These are phyloP conservation scores for Boletus tomentosulus DNA, from an alignment of 768 basidiomycete species.

Conservation along the genomic window DNA sequence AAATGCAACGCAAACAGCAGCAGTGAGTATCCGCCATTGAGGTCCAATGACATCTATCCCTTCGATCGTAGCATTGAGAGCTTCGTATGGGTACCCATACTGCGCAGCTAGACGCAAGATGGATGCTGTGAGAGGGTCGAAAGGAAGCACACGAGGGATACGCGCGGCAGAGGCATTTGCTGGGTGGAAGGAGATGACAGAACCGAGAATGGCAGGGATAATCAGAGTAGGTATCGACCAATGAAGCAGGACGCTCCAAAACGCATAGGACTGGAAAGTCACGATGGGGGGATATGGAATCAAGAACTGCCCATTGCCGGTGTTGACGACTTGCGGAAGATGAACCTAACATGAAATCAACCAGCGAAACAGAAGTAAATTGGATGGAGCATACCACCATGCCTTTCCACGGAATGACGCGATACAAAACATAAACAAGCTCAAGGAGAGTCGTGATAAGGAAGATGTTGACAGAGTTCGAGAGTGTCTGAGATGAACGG, in stretches of 20 bases:
- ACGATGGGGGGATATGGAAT: constrained; percentile 48
- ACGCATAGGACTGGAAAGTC: constrained; percentile 42
- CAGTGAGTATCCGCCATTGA: constrained; percentile 52
- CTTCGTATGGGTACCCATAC: constrained; percentile 50
- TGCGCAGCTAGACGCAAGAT: constrained; percentile 62
- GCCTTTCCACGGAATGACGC: constrained; percentile 51
- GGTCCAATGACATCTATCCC: constrained; percentile 54
- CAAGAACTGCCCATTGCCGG: constrained; percentile 13
- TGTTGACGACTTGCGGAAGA: constrained; percentile 8
- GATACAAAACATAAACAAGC: constrained; percentile 47
- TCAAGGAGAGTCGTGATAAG: constrained; percentile 51
- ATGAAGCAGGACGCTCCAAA: constrained; percentile 54
- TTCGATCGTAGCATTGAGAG: constrained; percentile 17
- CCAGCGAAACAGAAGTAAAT: background rate
- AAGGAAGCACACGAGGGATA: constrained; percentile 24
- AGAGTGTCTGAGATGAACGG: constrained; percentile 45
- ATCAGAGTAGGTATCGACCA: constrained; percentile 63
- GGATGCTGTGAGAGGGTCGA: constrained; percentile 62
- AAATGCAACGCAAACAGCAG: constrained; percentile 55
- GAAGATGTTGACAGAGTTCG: constrained; percentile 63
- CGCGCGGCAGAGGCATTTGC: constrained; percentile 27
- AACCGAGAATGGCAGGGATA: constrained; percentile 53
- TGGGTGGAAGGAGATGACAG: constrained; percentile 60
- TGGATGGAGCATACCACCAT: constrained; percentile 33
- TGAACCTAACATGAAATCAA: constrained; percentile 14